Base-by-base conservation (phyloP, 2,329 filamentous ascomycete species). In the Cordyceps tenuipes region DNA sequence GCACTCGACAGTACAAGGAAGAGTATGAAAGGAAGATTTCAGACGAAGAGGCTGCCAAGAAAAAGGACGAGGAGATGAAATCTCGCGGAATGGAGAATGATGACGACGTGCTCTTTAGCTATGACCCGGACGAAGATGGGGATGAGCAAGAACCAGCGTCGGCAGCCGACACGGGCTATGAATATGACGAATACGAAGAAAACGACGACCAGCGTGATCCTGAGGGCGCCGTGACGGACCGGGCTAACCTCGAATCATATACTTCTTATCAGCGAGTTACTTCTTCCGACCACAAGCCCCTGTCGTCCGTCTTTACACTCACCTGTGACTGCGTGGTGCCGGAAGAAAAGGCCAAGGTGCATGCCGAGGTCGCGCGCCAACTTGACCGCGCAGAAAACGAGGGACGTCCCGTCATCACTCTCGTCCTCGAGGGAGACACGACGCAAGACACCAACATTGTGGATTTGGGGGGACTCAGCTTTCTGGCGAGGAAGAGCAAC, bases 261-360 rank as follows among this genome's bases (percentile, higher is more conserved):
- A 85, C 86, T 0, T 93, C 92, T 0, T 90, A 97, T 68, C 94
- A 97, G 71, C 82, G 89, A 19, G 87, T 99, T 26, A 82, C 90
- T 17, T 96, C 93, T 0, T 97, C 93, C 0, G 94, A 99, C 67
- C 94, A 99, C 73, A 99, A 99, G 71, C 95, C 94, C 0, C 76
- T 99, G 2, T 84, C 87, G 61, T 90, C 91, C 0, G 77, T 92
- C 0, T 97, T 97, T 69, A 87, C 83, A 0, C 74, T 99, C 8
- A 87, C 88, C 49, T 97, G 94, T 69, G 90, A 97, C 63, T 88
- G 90, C 0, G 89, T 96, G 1, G 85, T 95, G 0, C 89, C 91
- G 0, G 87, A 93, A 31, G 76, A 96, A 29, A 97, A 95, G 70
- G 84, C 90, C 1, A 87, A 85, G 63, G 79, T 97, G 0, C 89